Evolutionary conservation across 805 yeast genomes (phyloP).

Genomic region (Wickerhamomyces xylosicus): DNA sequence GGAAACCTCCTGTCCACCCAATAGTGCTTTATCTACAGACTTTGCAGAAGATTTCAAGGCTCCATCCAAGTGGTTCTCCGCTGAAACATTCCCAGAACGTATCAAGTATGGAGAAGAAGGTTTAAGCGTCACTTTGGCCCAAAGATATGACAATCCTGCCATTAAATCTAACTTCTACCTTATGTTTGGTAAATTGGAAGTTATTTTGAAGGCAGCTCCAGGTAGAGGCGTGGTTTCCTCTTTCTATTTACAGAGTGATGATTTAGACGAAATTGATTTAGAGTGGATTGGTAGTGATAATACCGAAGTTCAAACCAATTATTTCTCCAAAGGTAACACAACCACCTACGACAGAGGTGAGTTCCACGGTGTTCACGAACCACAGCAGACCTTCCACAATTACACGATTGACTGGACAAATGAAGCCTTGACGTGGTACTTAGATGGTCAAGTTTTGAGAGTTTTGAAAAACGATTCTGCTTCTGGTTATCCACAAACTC

Average conservation of each 20-base stretch:
- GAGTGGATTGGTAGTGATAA: slow-evolving; percentile 83
- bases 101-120: slow-evolving; percentile 46
- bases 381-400: slow-evolving; percentile 54
- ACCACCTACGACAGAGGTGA: slow-evolving; percentile 73
- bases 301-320: slow-evolving; percentile 67
- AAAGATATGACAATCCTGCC: slow-evolving; percentile 70
- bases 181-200: slow-evolving; percentile 84
- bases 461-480: slow-evolving; percentile 41
- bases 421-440: slow-evolving; percentile 53
- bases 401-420: slow-evolving; percentile 82
- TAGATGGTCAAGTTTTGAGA: slow-evolving; percentile 65
- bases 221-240: slow-evolving; percentile 79
- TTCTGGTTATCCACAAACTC: slow-evolving; percentile 85
- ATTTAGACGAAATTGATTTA: slow-evolving; percentile 79
- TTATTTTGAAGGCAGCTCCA: slow-evolving; percentile 55
- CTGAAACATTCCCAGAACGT: slow-evolving; percentile 31
- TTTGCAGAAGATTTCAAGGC: slow-evolving; percentile 40
- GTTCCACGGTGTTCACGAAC: slow-evolving; percentile 48
- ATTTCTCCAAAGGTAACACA: slow-evolving; percentile 72
- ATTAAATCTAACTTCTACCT: slow-evolving; percentile 70
- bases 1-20: slow-evolving; percentile 29
- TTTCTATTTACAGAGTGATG: slow-evolving; percentile 74
- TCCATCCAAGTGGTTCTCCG: slow-evolving; percentile 33
- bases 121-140: slow-evolving; percentile 43
- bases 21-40: slow-evolving; percentile 54